Base-by-base conservation (phyloP, 192 early-diverging fungal species). In the Borealophlyctis nickersoniae region DNA sequence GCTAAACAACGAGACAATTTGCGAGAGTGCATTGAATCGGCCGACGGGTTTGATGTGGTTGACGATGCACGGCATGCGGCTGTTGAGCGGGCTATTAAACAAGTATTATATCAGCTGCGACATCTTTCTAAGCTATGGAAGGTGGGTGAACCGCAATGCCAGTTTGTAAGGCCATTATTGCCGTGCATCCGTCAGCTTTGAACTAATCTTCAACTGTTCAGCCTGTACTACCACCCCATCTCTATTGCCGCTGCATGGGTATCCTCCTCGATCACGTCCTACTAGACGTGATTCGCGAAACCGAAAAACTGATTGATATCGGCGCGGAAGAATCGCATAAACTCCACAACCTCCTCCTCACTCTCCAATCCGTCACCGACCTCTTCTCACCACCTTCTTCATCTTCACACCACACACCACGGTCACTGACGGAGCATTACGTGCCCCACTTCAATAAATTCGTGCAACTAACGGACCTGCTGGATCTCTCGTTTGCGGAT, bases 51-150 rank as follows among this genome's bases (percentile, higher is more conserved):
- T 62, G 75, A 69, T 54, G 49, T 55, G 19, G 52, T 69, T 28
- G 64, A 63, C 4, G 71, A 79, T 3, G 54, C 26, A 7, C 74
- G 77, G 31, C 73, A 53, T 56, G 71, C 63, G 11, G 36, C 67
- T 24, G 80, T 73, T 32, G 71, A 81, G 56, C 45, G 62, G 14
- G 62, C 73, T 2, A 68, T 86, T 66, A 81, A 80, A 54, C 77
- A 81, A 54, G 50, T 81, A 29, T 48, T 71, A 0, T 52, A 76
- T 11, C 77, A 77, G 3, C 61, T 85, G 7, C 63, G 49, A 26
- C 74, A 71, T 27, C 50, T 85, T 13, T 63, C 69, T 52, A 80
- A 76, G 23, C 64, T 78, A 23, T 86, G 76, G 81, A 79, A 76
- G 77, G 85, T 86, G 53, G 55, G 62, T 16, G n/a, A 13, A 24